Evolutionary conservation across 73 alveolate genomes (phyloP).

Genomic region (Loxodes magnus): DNA sequence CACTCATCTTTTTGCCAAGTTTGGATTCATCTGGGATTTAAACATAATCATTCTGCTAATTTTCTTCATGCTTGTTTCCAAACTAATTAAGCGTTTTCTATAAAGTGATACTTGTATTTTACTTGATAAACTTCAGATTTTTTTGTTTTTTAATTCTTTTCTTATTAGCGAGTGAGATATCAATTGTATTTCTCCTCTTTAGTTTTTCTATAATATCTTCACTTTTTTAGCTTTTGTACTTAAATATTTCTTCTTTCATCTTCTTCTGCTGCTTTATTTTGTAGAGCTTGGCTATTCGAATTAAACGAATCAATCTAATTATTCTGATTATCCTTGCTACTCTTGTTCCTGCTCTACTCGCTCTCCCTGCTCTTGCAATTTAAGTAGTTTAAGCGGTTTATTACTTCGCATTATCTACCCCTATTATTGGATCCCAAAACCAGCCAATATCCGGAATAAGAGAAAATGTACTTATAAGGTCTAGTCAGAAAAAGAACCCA

Average conservation of each 20-base stretch:
- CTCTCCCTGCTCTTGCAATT: constrained; percentile 59
- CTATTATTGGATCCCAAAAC: constrained; percentile 49
- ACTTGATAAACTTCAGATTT: no score
- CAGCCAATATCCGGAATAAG: constrained; percentile 61
- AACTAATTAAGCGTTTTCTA: no score
- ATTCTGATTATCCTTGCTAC: constrained; percentile 46
- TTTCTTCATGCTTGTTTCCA: neutral
- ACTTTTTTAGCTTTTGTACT: constrained; percentile 4
- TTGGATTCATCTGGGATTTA: constrained; percentile 33
- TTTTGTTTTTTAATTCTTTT: no score
- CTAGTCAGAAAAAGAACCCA: constrained; percentile 62
- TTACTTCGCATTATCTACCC: constrained; percentile 18
- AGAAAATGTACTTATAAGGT: constrained; percentile 53
- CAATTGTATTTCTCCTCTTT: constrained; percentile 3
- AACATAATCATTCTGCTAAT: constrained; percentile 1
- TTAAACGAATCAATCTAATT: constrained; percentile 37
- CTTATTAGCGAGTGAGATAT: no score
- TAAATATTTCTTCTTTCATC: neutral
- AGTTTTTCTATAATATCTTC: neutral
- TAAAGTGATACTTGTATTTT: no score
- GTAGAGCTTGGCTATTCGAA: constrained; percentile 39
- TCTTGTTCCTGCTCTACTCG: constrained; percentile 60
- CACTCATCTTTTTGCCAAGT: constrained; percentile 80
- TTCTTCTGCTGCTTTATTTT: constrained; percentile 21
- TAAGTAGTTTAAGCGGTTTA: constrained; percentile 47